phyloP scores from a whole-genome alignment of 2,329 filamentous ascomycete species.

The Cladophialophora yegresii region DNA sequence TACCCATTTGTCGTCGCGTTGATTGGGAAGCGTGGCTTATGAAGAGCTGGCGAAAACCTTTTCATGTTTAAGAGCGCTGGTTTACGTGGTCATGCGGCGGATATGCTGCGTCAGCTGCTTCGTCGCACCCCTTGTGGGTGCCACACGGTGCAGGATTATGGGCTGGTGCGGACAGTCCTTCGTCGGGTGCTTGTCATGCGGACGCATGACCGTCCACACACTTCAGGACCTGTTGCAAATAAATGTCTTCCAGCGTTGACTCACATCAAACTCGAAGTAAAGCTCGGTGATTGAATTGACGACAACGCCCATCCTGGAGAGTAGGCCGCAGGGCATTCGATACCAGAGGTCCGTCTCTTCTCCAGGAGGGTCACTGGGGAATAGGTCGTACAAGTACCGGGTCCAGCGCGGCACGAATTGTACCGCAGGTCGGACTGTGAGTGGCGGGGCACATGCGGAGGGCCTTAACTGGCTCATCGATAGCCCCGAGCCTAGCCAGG shows the following conservation, averaged over 20 bases:
- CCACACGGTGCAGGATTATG: background rate
- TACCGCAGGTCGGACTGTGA: background rate
- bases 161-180: background rate
- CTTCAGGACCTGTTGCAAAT: background rate
- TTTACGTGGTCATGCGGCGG: background rate
- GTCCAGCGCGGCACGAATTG: background rate
- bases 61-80: background rate
- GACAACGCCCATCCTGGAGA: background rate
- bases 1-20: slow-evolving; percentile 15
- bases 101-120: background rate
- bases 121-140: background rate
- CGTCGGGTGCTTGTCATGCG: background rate
- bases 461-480: background rate
- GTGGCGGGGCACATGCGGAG: background rate
- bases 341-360: background rate
- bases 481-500: background rate
- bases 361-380: too few relatives aligned
- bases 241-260: background rate
- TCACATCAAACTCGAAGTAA: background rate
- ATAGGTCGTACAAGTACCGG: background rate
- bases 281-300: background rate
- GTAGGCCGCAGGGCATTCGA: background rate
- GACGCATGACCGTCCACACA: background rate
- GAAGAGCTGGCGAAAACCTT: background rate
- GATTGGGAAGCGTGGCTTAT: background rate